Base-by-base conservation (phyloP, 495 filamentous ascomycete genomes). In the Talaromyces nanjingensis region DNA sequence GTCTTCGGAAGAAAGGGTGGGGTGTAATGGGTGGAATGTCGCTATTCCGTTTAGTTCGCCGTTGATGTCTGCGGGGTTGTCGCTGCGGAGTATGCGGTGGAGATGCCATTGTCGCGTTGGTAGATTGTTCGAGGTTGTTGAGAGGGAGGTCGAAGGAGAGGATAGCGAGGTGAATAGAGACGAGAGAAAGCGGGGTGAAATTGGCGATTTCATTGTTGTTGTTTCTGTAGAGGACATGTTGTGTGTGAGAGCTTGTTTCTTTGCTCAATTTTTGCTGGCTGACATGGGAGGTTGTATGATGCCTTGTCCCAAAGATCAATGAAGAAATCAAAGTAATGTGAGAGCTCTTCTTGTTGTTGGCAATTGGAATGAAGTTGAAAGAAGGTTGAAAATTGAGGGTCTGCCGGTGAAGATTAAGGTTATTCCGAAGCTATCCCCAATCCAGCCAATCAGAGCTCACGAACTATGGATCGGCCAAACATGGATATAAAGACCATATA, bases 41-140 rank as follows among this genome's bases (percentile, higher is more conserved):
- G 78, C 78, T 2, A 70, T 73, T 42, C 78, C 78, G 56, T 65
- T 72, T 16, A 79, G 65, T 58, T 74, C 69, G 59, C 78, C 78
- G 29, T 76, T 72, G 37, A 79, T 70, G 60, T 81, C 77, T 20
- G 73, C 66, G 6, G 73, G 72, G 65, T 81, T 79, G 45, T 75
- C 71, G 67, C 76, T 79, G 45, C 74, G 75, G n/a, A 81, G 74
- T 24, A 70, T 74, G 24, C 78, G 76, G 54, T 66, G 73, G 56
- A 81, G 70, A 11, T 70, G 63, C 78, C 78, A 81, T 64, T 66
- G 67, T 20, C 63, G 65, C 34, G 59, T 56, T 14, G 53, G 53
- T 29, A n/a, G 0, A 16, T 12, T 29, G 5, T 56, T 12, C 2
- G 53, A 56, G 2, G 49, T 33, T 2, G 12, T 33, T 7, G 54